Conservation (phyloP, 306 rosid genomes). For the Glycine soja region DNA sequence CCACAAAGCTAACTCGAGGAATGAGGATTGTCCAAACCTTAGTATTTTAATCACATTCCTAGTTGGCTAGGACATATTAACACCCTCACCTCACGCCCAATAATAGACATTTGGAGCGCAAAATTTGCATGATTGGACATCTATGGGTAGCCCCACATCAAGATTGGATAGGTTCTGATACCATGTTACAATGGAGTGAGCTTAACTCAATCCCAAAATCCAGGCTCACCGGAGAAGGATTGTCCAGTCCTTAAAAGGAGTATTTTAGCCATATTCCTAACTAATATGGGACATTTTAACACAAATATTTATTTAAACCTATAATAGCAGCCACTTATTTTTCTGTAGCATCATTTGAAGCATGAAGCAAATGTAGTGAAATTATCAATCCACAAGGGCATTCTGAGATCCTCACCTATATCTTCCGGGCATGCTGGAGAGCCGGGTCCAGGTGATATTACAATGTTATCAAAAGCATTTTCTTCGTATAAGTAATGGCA, state of each 20-base stretch:
- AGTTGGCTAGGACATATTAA: neutral
- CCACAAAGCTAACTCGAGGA: neutral
- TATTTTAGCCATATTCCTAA: neutral
- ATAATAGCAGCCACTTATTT: slow-evolving; percentile 30
- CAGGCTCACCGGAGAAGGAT: neutral
- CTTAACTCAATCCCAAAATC: neutral
- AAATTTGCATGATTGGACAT: neutral
- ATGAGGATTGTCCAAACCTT: neutral
- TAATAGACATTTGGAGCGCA: neutral
- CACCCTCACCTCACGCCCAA: neutral
- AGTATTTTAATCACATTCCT: neutral
- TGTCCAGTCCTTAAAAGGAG: neutral
- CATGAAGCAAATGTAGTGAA: slow-evolving; percentile 30
- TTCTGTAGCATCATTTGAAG: slow-evolving; percentile 1
- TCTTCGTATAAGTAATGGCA: slow-evolving; percentile 76
- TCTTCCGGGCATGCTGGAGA: slow-evolving; percentile 85
- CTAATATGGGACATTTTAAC: neutral
- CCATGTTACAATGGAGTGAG: neutral
- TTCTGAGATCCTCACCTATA: slow-evolving; percentile 69
- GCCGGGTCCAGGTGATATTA: slow-evolving; percentile 99
- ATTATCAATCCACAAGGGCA: slow-evolving; percentile 24
- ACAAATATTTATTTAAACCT: slow-evolving; percentile 3
- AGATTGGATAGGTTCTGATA: neutral
- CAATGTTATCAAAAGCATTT: slow-evolving; percentile 92
- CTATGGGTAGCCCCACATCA: neutral